Evolutionary conservation across 2,329 filamentous ascomycete genomes (phyloP).

Genomic region (Penicillium sp.): DNA sequence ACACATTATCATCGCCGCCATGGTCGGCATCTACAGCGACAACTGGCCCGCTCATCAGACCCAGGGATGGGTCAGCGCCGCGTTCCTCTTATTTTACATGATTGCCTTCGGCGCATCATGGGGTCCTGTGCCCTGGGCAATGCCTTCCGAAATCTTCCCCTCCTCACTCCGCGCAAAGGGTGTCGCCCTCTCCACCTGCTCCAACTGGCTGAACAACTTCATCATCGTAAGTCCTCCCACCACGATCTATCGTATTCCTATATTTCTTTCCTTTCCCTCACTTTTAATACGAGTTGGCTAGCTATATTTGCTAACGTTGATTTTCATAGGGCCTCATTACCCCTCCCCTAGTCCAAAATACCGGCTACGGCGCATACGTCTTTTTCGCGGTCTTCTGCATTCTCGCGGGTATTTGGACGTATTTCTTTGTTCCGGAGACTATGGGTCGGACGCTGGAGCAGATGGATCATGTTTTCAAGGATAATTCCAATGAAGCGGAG

Average conservation of each 20-base stretch:
- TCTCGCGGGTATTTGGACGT: constrained; percentile 57
- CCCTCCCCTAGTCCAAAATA: constrained; percentile 65
- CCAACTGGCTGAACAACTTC: constrained; percentile 69
- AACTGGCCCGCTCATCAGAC: constrained; percentile 56
- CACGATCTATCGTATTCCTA: no score
- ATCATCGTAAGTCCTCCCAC: constrained; percentile 59
- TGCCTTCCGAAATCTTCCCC: constrained; percentile 66
- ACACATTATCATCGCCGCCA: constrained; percentile 56
- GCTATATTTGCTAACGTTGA: no score
- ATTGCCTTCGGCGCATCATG: constrained; percentile 65
- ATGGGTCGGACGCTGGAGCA: constrained; percentile 60
- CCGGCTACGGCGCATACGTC: constrained; percentile 57
- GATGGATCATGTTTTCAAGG: constrained; percentile 54
- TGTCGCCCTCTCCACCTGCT: constrained; percentile 65
- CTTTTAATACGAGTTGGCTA: neutral
- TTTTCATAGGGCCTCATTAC: constrained; percentile 62
- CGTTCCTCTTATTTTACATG: constrained; percentile 66
- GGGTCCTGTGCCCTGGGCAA: constrained; percentile 55
- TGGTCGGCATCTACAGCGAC: constrained; percentile 58
- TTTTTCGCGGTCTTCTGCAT: constrained; percentile 64
- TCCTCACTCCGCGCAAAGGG: constrained; percentile 66
- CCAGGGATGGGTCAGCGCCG: constrained; percentile 61
- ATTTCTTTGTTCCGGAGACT: constrained; percentile 62
- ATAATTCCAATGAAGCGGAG: constrained; percentile 40
- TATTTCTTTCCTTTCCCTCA: neutral